Percentiles rank a stretch among this genome's conserved stretches.
Evolutionary conservation across 2,329 filamentous ascomycete species (phyloP).

Genomic region (Truncatella angustata): DNA sequence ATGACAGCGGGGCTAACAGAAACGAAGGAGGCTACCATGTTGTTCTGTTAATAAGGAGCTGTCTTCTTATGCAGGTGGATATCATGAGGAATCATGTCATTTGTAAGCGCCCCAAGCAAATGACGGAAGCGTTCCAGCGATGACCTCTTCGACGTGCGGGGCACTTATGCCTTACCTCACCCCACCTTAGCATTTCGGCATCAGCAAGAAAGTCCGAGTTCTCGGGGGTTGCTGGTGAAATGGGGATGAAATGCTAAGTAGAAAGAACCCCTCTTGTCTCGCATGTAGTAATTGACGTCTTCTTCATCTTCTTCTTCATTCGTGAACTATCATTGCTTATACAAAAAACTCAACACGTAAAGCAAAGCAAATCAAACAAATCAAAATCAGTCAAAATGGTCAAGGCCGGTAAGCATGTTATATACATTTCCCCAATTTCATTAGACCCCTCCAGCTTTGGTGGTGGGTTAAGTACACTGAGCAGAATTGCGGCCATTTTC

Average conservation of each 20-base stretch:
- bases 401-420: slow-evolving; percentile 61
- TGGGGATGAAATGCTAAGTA: slow-evolving; percentile 2
- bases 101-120: slow-evolving; percentile 6
- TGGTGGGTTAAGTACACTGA: slow-evolving; percentile 33
- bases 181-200: slow-evolving; percentile 4
- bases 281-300: not conserved
- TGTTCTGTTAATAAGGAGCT: not conserved
- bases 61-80: not conserved
- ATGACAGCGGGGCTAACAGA: not conserved
- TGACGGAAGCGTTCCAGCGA: slow-evolving; percentile 9
- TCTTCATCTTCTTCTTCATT: not conserved
- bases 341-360: slow-evolving; percentile 8
- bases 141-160: slow-evolving; percentile 6
- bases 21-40: not conserved
- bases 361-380: slow-evolving; percentile 17
- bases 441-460: slow-evolving; percentile 15
- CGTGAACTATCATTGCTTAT: not conserved
- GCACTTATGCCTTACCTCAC: not conserved
- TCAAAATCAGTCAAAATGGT: slow-evolving; percentile 78
- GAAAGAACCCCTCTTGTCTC: slow-evolving; percentile 6
- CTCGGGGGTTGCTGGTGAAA: not conserved
- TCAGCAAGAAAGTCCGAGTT: slow-evolving; percentile 2
- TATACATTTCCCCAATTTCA: slow-evolving; percentile 20
- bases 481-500: slow-evolving; percentile 61
- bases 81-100: not conserved